Percentiles rank a stretch among this genome's conserved stretches.
phyloP scores from a whole-genome alignment of 768 basidiomycete genomes.

The Boletus subparvulus region DNA sequence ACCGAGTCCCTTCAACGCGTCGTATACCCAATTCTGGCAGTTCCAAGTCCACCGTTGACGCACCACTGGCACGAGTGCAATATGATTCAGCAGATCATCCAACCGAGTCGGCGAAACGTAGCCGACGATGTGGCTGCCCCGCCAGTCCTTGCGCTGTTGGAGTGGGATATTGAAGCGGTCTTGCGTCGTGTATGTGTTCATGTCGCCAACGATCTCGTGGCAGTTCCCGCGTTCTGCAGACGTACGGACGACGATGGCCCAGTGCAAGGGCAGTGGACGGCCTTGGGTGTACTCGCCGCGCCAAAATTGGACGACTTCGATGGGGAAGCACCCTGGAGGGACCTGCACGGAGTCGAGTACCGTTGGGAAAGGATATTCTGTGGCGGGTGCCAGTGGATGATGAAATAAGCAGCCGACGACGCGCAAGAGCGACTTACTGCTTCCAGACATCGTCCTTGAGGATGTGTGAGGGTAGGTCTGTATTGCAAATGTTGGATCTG shows the following conservation, averaged over 20 bases:
- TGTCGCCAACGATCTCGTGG: conserved; percentile 27
- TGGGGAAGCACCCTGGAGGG: conserved; percentile 18
- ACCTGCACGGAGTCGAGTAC: conserved; percentile 19
- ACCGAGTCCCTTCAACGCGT: conserved; percentile 16
- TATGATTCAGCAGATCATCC: conserved; percentile 5
- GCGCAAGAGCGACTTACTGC: background rate
- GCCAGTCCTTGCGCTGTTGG: conserved; percentile 15
- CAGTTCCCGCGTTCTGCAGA: conserved; percentile 15
- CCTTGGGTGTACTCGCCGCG: conserved; percentile 17
- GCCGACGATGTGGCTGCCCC: conserved; percentile 24
- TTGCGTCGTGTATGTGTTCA: conserved; percentile 15
- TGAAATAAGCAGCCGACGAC: background rate
- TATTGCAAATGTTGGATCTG: background rate
- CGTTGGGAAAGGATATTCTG: background rate
- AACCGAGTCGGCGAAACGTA: conserved; percentile 13
- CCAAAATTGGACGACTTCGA: conserved; percentile 31
- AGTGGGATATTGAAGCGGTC: conserved; percentile 13
- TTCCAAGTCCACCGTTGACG: conserved; percentile 23
- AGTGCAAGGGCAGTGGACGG: conserved; percentile 22
- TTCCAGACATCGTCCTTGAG: background rate
- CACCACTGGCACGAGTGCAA: conserved; percentile 20
- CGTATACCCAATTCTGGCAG: conserved; percentile 30
- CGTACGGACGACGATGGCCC: conserved; percentile 29
- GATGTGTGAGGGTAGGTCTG: background rate
- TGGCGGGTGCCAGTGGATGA: background rate